A percentile compares a stretch with the other conserved stretches of the same genome.
phyloP scores from a whole-genome alignment of 208 protist genomes.

The Angomonas desouzai region DNA sequence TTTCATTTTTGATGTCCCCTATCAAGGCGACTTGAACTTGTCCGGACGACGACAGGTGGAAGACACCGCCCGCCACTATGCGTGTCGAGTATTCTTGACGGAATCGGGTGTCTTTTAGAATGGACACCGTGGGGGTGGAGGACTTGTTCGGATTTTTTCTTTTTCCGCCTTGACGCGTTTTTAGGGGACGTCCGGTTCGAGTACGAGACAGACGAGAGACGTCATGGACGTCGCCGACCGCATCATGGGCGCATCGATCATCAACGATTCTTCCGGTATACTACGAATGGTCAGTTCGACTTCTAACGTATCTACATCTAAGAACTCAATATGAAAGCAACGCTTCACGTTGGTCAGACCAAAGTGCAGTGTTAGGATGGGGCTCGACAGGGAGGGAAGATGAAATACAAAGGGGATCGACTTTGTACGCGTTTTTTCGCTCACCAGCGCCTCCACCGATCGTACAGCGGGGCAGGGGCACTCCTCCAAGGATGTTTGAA shows the following conservation, averaged over 20 bases:
- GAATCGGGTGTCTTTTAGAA: neutral
- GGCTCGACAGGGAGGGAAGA: neutral
- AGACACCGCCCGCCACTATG: neutral
- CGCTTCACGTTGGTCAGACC: neutral
- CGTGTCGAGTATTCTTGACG: neutral
- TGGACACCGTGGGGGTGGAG: neutral
- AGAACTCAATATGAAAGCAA: neutral
- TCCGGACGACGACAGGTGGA: neutral
- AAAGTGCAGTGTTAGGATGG: neutral
- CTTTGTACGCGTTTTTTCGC: neutral
- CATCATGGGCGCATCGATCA: neutral
- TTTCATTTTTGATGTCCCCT: neutral
- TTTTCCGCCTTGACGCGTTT: neutral
- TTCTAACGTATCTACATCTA: neutral
- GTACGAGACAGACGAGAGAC: neutral
- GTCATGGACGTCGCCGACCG: neutral
- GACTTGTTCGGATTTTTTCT: neutral
- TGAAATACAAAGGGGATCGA: neutral
- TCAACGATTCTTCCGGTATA: neutral
- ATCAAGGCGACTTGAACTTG: neutral
- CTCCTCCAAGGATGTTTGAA: slow-evolving; percentile 27
- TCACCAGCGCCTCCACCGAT: neutral
- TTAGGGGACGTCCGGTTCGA: neutral
- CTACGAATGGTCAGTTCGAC: neutral
- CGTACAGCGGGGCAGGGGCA: slow-evolving; percentile 18